Conservation (phyloP, 805 yeast species). For the Starmerella stellata region DNA sequence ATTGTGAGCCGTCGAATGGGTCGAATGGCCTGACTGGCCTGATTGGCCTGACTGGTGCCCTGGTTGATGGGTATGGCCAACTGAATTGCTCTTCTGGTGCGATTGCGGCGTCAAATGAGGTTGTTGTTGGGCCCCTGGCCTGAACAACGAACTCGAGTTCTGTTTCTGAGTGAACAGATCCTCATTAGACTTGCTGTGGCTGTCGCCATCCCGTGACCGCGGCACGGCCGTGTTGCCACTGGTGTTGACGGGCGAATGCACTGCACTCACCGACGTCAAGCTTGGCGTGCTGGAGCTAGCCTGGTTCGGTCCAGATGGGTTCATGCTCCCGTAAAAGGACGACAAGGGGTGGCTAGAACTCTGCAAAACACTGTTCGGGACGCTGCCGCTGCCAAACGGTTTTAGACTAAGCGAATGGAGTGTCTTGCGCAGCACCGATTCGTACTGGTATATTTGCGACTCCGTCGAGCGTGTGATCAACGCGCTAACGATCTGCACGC, state of each 20-base stretch:
- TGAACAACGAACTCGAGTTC: not conserved
- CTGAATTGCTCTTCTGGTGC: not conserved
- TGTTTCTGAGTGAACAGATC: not conserved
- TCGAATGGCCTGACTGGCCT: not conserved
- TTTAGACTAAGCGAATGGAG: not conserved
- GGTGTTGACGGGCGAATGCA: too few species aligned
- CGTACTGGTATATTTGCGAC: conserved; percentile 12
- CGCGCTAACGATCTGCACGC: conserved; percentile 25
- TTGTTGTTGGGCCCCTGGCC: not conserved
- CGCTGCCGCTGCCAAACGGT: not conserved
- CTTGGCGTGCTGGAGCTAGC: not conserved
- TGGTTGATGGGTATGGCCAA: not conserved
- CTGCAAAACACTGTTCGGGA: not conserved
- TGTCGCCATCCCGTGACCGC: not conserved
- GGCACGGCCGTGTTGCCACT: not conserved
- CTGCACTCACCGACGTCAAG: too few species aligned
- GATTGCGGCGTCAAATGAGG: not conserved
- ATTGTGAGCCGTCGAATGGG: not conserved
- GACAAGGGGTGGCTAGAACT: not conserved
- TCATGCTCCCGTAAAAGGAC: not conserved
- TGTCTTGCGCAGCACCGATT: conserved; percentile 7
- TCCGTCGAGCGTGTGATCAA: conserved; percentile 21
- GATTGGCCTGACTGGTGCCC: too few species aligned
- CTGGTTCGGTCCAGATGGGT: too few species aligned
- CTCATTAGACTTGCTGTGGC: not conserved